Evolutionary conservation across 202 grass and related monocot genomes (phyloP), one percentile per base, ranked within the genome.

Genomic region (Eragrostis tef): DNA sequence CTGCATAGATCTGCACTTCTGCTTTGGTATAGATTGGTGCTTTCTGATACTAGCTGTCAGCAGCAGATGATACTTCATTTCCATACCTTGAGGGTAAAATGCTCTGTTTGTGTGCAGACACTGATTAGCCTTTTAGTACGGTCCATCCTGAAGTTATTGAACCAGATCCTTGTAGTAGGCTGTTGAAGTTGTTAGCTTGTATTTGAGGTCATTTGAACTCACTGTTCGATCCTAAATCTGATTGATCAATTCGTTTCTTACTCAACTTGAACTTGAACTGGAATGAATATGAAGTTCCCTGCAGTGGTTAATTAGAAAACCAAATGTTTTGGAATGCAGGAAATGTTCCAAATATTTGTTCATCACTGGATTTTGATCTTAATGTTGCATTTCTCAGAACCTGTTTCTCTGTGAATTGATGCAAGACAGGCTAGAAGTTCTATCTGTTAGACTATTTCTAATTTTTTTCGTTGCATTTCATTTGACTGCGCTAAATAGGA

Each of bases 321-420:
- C 26, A 24, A 63, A 61, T 76, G 34, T 27, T 47, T 67, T 6
- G 21, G 36, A 77, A 69, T 69, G 64, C 52, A 60, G 70, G 61
- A 39, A 39, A 5, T 39, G 34, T 39, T 39, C 34, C 2, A 39
- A 39, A 5, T 39, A 6, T 39, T 39, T 39, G 34, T 39, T 60
- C 29, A 14, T 4, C 70, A 11, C 12, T 72, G 19, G 14, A 62
- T 64, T 64, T 45, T 67, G 7, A 52, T 27, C 11, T 79, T 67
- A 67, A 42, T 67, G 26, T 31, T 66, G n/a, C 47, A 39, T 66
- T 79, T 65, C 2, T 52, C 27, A 42, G 7, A 13, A 20, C 10
- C 26, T 68, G 20, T 69, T 0, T 46, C 34, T 39, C 34, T 39
- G 34, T 5, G 31, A 34, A 34, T 34, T 4, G 34, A 39, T 39